These are phyloP conservation scores for Lasiodiplodia theobromae DNA, from an alignment of 2,329 filamentous ascomycete species.

Conservation along the genomic window DNA sequence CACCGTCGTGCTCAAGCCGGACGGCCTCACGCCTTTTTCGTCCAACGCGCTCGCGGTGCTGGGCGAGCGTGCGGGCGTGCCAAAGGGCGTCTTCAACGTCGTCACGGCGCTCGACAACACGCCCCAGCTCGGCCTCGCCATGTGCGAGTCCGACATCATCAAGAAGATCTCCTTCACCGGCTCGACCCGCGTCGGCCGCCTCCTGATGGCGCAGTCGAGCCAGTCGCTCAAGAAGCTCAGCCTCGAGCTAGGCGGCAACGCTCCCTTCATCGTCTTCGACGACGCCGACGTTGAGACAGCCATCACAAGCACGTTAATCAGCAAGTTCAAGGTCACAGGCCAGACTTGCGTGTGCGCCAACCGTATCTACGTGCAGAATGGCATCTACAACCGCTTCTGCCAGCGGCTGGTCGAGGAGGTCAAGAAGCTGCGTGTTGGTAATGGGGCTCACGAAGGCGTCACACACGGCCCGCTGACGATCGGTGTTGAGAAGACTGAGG, in stretches of 20 bases:
- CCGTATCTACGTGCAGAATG: background rate
- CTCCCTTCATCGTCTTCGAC: conserved; percentile 53
- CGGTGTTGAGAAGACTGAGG: conserved; percentile 29
- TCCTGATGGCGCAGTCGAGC: conserved; percentile 49
- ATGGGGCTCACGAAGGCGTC: background rate
- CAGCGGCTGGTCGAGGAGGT: background rate
- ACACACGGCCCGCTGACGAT: background rate
- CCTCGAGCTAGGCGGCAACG: conserved; percentile 54
- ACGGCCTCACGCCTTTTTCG: conserved; percentile 49
- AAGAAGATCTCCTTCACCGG: conserved; percentile 53
- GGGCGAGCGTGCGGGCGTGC: conserved; percentile 49
- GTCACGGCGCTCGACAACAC: conserved; percentile 40
- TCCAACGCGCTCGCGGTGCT: conserved; percentile 47
- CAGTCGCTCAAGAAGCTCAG: conserved; percentile 53
- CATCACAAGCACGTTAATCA: conserved; percentile 47
- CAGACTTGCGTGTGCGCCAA: conserved; percentile 46
- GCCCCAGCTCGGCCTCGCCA: conserved; percentile 39
- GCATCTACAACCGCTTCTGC: background rate
- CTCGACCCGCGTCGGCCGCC: conserved; percentile 46
- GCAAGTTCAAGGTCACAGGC: conserved; percentile 60
- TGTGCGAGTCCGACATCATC: conserved; percentile 45
- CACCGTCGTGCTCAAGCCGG: conserved; percentile 48
- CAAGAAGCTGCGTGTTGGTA: background rate
- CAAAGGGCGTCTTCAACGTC: conserved; percentile 51
- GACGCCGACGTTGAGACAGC: conserved; percentile 54